Conservation (phyloP, 352 stramenopile genomes). For the Phytophthora constricta region DNA sequence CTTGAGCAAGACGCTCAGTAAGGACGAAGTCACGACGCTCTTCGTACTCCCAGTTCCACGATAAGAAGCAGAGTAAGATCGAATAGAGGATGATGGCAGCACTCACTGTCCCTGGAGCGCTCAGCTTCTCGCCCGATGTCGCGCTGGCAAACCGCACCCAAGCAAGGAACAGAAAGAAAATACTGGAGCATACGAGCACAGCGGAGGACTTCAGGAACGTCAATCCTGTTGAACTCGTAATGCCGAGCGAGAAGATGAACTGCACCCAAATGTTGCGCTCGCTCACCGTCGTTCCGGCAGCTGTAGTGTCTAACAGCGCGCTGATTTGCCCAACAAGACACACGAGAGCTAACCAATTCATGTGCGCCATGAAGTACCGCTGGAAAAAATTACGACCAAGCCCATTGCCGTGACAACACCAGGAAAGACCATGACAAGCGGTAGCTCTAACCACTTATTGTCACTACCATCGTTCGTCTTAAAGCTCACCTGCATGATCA, state of each 20-base stretch:
- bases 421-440: conserved; percentile 84
- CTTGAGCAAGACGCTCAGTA: conserved; percentile 79
- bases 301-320: conserved; percentile 77
- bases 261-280: conserved; percentile 89
- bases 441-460: conserved; percentile 73
- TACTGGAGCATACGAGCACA: conserved; percentile 61
- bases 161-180: conserved; percentile 81
- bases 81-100: conserved; percentile 80
- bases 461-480: conserved; percentile 70
- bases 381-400: conserved; percentile 70
- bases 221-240: conserved; percentile 81
- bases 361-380: conserved; percentile 63
- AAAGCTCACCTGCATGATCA: conserved; percentile 89
- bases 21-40: conserved; percentile 87
- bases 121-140: conserved; percentile 46
- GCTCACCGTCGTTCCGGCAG: conserved; percentile 72
- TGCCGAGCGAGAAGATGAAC: conserved; percentile 86
- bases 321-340: conserved; percentile 80
- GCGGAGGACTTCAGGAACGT: conserved; percentile 73
- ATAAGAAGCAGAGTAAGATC: conserved; percentile 80
- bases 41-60: conserved; percentile 91
- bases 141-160: conserved; percentile 64
- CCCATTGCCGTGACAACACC: conserved; percentile 81
- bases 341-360: conserved; percentile 57
- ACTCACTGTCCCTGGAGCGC: conserved; percentile 71